phyloP scores from a whole-genome alignment of 768 basidiomycete species.

The Cubamyces sp. region DNA sequence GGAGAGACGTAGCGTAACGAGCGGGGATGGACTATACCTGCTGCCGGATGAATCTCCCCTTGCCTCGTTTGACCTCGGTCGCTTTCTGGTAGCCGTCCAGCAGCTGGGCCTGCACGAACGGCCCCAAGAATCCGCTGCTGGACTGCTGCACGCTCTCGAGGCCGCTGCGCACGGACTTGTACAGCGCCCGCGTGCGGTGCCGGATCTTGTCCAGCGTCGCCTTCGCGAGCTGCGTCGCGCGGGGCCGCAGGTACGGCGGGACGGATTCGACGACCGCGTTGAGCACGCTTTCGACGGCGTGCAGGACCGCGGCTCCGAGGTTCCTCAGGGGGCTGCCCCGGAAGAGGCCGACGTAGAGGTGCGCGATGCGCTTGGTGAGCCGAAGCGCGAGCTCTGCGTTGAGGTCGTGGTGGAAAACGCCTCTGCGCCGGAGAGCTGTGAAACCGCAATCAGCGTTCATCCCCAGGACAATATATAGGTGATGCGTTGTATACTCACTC shows the following conservation, averaged over 20 bases:
- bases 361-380: slow-evolving; percentile 58
- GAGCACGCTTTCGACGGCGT: slow-evolving; percentile 45
- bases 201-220: too few relatives aligned
- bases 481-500: not conserved
- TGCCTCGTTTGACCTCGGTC: slow-evolving; percentile 50
- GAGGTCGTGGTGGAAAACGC: slow-evolving; percentile 41
- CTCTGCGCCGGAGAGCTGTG: slow-evolving; percentile 48
- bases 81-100: slow-evolving; percentile 53
- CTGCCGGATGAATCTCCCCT: slow-evolving; percentile 58
- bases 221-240: slow-evolving; percentile 34
- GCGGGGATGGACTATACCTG: slow-evolving; percentile 41
- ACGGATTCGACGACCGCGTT: slow-evolving; percentile 54
- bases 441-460: too few relatives aligned
- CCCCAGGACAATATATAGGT: too few relatives aligned
- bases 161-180: too few relatives aligned
- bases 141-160: too few relatives aligned
- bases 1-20: too few relatives aligned
- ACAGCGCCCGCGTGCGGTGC: too few relatives aligned
- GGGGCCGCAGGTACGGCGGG: slow-evolving; percentile 52
- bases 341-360: slow-evolving; percentile 57
- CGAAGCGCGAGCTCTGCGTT: slow-evolving; percentile 58
- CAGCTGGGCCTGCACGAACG: slow-evolving; percentile 57
- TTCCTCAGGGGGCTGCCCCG: slow-evolving; percentile 54
- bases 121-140: slow-evolving; percentile 38
- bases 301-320: slow-evolving; percentile 44